phyloP scores from a whole-genome alignment of 176 grass and related monocot species.

The Bothriochloa decipiens region DNA sequence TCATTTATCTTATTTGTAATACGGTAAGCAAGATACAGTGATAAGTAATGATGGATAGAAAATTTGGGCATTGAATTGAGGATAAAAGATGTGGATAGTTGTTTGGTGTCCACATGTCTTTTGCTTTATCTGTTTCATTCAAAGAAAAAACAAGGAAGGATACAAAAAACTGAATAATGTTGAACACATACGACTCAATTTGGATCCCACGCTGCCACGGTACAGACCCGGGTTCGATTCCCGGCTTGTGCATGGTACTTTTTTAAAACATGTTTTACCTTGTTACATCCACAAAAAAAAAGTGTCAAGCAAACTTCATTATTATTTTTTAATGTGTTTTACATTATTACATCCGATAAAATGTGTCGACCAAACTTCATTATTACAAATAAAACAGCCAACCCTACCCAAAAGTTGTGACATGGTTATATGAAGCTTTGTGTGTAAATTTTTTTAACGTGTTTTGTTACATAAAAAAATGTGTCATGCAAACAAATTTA shows the following conservation, averaged over 20 bases:
- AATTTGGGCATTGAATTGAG: neutral
- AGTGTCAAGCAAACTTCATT: too few species aligned
- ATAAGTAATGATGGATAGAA: neutral
- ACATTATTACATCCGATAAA: too few species aligned
- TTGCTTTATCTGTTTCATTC: too few species aligned
- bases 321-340: too few species aligned
- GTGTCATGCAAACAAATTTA: too few species aligned
- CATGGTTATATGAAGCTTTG: too few species aligned
- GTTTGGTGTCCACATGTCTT: neutral
- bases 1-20: neutral
- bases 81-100: neutral
- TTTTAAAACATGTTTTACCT: neutral
- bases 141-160: too few species aligned
- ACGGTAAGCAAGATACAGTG: neutral
- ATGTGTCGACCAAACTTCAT: too few species aligned
- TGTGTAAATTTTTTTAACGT: too few species aligned
- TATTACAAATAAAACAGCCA: too few species aligned
- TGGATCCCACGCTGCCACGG: conserved; percentile 42
- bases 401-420: too few species aligned
- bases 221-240: conserved; percentile 72
- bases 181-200: neutral
- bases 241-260: conserved; percentile 37
- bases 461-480: too few species aligned
- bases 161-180: neutral
- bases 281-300: neutral